Evolutionary conservation across 306 rosid genomes (phyloP).

Genomic region (Herpetospermum pedunculosum): DNA sequence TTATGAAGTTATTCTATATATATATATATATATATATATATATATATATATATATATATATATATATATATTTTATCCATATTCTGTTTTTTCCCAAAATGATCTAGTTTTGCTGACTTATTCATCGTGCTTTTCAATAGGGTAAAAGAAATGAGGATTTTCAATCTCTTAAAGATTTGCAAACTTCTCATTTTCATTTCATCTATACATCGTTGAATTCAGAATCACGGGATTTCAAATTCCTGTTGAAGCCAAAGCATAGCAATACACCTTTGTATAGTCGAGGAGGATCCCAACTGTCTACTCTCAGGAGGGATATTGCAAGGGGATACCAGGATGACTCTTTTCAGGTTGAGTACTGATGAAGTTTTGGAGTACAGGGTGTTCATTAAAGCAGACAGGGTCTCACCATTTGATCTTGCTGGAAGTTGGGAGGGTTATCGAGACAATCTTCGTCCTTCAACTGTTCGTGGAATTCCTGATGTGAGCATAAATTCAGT

Average conservation of each 20-base stretch:
- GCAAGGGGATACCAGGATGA: conserved; percentile 80
- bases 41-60: too few relatives aligned
- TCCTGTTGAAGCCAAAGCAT: conserved; percentile 74
- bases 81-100: not conserved
- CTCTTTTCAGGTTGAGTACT: conserved; percentile 52
- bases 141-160: not conserved
- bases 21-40: too few relatives aligned
- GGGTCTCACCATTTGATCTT: conserved; percentile 96
- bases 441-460: conserved; percentile 83
- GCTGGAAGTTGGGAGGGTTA: conserved; percentile 99
- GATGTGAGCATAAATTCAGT: conserved; percentile 79
- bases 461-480: conserved; percentile 88
- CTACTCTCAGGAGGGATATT: conserved; percentile 68
- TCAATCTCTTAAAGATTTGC: not conserved
- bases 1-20: not conserved
- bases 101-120: too few relatives aligned
- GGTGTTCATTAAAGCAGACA: conserved; percentile 72
- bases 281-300: conserved; percentile 89
- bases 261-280: conserved; percentile 48
- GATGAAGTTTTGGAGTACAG: conserved; percentile 71
- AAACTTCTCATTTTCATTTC: not conserved
- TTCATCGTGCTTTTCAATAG: not conserved
- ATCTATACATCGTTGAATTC: conserved; percentile 16
- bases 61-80: not conserved
- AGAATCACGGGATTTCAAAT: conserved; percentile 95